Conservation (phyloP, 225 moss, liverwort and hornwort species). For the Ulota crispa region DNA sequence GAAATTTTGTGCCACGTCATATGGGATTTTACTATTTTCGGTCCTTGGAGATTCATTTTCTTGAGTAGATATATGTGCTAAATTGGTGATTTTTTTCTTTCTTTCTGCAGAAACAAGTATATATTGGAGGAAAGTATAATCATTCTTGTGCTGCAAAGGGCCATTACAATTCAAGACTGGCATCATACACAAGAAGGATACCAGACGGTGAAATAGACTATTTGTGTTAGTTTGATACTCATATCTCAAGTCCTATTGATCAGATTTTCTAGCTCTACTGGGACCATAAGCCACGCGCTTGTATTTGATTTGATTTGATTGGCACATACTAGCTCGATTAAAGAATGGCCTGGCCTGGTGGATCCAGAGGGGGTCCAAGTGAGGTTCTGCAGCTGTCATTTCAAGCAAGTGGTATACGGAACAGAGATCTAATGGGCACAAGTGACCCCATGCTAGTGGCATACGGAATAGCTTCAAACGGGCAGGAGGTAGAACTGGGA, state of each 20-base stretch:
- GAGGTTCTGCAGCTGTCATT: slow-evolving; percentile 37
- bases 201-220: no score
- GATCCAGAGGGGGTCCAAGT: slow-evolving; percentile 22
- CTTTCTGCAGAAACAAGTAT: slow-evolving; percentile 6
- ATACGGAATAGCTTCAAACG: slow-evolving; percentile 5
- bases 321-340: background rate
- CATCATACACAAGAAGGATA: background rate
- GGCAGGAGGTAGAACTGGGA: slow-evolving; percentile 39
- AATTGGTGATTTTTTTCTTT: background rate
- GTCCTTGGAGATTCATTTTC: background rate
- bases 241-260: no score
- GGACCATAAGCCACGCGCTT: no score
- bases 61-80: background rate
- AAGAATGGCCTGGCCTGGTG: slow-evolving; percentile 37
- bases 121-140: background rate
- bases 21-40: background rate
- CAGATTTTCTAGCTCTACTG: no score
- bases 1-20: background rate
- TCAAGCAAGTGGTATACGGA: slow-evolving; percentile 36
- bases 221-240: no score
- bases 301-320: background rate
- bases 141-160: background rate
- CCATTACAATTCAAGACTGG: background rate
- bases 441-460: slow-evolving; percentile 52
- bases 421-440: slow-evolving; percentile 37